Conservation (phyloP, 768 basidiomycete species). For the Termitomyces heimii region DNA sequence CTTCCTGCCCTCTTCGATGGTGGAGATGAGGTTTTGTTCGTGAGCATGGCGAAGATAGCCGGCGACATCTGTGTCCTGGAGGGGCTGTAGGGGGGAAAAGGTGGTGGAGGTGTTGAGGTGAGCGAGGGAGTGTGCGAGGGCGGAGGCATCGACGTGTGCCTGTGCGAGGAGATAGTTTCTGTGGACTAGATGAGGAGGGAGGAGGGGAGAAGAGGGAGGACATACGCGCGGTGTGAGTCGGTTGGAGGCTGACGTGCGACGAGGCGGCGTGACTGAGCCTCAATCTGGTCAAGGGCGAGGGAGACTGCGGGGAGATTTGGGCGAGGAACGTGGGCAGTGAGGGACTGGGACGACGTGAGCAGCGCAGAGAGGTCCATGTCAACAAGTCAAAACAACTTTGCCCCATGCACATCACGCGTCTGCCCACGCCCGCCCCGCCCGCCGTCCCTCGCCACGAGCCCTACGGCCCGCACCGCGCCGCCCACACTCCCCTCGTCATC, state of each 20-base stretch:
- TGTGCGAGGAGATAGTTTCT: conserved; percentile 93
- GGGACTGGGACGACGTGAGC: conserved; percentile 60
- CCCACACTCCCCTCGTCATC: conserved; percentile 66
- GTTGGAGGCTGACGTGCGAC: conserved; percentile 65
- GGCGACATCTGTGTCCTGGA: conserved; percentile 91
- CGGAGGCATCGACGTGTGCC: conserved; percentile 90
- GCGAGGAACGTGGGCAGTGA: conserved; percentile 71
- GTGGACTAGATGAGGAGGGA: conserved; percentile 2
- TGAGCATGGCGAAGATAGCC: conserved; percentile 95
- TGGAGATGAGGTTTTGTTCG: conserved; percentile 90
- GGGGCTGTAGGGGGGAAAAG: conserved; percentile 83
- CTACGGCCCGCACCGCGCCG: conserved; percentile 45
- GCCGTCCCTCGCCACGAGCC: conserved; percentile 27
- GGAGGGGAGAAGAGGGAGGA: conserved; percentile 5
- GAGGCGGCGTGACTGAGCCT: conserved; percentile 84
- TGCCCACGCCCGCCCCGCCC: conserved; percentile 13
- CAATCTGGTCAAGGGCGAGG: conserved; percentile 91
- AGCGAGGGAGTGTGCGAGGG: conserved; percentile 77
- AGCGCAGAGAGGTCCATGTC: conserved; percentile 69
- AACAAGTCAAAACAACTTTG: background rate
- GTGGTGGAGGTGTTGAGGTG: conserved; percentile 77
- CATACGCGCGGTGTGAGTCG: conserved; percentile 73
- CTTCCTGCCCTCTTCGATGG: conserved; percentile 85
- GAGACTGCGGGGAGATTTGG: conserved; percentile 85
- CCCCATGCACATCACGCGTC: conserved; percentile 10